Conservation (phyloP, 805 yeast species). For the Nakazawaea anatomiae region DNA sequence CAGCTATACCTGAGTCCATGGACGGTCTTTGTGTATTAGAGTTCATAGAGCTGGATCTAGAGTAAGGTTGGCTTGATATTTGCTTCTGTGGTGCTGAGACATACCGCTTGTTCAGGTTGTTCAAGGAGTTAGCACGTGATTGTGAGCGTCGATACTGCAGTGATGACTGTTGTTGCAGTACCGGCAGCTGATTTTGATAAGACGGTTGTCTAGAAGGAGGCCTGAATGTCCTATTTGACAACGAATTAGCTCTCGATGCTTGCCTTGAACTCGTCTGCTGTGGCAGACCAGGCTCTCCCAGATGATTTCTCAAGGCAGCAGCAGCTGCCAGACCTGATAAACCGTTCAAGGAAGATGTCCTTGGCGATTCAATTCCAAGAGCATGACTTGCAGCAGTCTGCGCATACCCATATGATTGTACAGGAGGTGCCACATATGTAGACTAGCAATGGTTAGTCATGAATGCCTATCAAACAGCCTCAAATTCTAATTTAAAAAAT, state of each 20-base stretch:
- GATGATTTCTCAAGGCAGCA: conserved; percentile 22
- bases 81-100: not conserved
- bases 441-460: not conserved
- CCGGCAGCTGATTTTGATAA: not conserved
- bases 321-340: conserved; percentile 26
- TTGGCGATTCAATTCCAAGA: conserved; percentile 11
- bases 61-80: not conserved
- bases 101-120: not conserved
- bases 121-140: conserved; percentile 13
- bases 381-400: conserved; percentile 21
- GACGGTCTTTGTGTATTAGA: not conserved
- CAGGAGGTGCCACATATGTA: conserved; percentile 5
- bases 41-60: conserved; percentile 2
- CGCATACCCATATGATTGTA: conserved; percentile 9
- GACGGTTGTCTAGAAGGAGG: conserved; percentile 6
- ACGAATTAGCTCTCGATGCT: conserved; percentile 19
- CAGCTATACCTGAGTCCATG: conserved; percentile 9
- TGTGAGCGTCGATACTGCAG: conserved; percentile 16
- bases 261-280: conserved; percentile 5
- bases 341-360: conserved; percentile 15
- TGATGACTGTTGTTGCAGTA: not conserved
- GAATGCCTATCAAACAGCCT: no score
- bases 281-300: not conserved
- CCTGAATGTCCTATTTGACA: conserved; percentile 18
- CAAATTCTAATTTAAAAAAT: no score